phyloP scores from a whole-genome alignment of 1,284 basidiomycete species.

The Apiotrichum sp. region DNA sequence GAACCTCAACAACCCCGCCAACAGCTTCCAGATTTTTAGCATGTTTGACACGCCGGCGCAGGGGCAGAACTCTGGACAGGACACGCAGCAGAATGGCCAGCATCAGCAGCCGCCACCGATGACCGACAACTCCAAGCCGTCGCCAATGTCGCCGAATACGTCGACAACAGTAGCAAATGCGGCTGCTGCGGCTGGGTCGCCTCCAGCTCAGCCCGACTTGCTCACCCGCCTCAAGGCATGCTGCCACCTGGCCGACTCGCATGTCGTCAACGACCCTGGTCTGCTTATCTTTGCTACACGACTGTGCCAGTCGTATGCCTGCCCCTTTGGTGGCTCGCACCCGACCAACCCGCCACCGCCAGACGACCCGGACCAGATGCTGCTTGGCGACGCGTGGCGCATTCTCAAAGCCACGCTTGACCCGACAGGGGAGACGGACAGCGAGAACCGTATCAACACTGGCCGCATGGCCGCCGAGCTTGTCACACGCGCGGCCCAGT shows the following conservation, averaged over 20 bases:
- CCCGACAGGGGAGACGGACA: conserved; percentile 38
- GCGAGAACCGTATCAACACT: conserved; percentile 46
- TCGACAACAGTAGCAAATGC: conserved; percentile 1
- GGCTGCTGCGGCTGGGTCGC: background rate
- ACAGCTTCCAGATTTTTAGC: conserved; percentile 14
- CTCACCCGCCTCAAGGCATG: conserved; percentile 44
- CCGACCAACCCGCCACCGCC: conserved; percentile 19
- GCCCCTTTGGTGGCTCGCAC: conserved; percentile 38
- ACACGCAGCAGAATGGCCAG: background rate
- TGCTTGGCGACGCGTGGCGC: conserved; percentile 44
- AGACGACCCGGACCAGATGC: conserved; percentile 38
- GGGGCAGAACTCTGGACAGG: background rate
- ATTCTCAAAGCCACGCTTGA: conserved; percentile 39
- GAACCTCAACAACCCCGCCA: conserved; percentile 3
- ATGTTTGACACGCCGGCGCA: conserved; percentile 7
- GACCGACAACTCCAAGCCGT: conserved; percentile 8
- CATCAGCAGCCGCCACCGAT: conserved; percentile 2
- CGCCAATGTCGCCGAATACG: conserved; percentile 10
- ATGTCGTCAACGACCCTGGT: conserved; percentile 47
- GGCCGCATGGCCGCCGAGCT: conserved; percentile 47
- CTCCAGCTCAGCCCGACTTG: conserved; percentile 36
- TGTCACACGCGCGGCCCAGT: conserved; percentile 37
- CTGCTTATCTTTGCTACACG: conserved; percentile 46
- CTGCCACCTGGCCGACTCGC: conserved; percentile 45
- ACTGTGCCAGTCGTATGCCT: conserved; percentile 43